phyloP scores from a whole-genome alignment of 805 yeast genomes.

The Candida adriatica region DNA sequence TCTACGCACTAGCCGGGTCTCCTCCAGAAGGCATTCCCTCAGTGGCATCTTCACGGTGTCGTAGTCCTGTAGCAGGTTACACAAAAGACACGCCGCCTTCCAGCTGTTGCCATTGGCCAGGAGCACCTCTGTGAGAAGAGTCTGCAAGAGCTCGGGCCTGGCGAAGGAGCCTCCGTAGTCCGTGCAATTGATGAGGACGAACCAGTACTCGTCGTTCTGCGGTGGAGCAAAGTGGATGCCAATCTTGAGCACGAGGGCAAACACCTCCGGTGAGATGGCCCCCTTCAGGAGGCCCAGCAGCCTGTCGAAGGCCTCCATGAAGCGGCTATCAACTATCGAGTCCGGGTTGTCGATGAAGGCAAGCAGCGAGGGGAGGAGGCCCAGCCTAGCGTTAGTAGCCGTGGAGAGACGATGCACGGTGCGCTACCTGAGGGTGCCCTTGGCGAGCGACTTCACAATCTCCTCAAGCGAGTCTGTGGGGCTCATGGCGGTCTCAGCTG shows the following conservation, averaged over 20 bases:
- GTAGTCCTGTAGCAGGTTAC: constrained; percentile 21
- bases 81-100: constrained; percentile 23
- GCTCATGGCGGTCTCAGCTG: no score
- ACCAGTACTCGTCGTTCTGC: constrained; percentile 20
- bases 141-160: constrained; percentile 7
- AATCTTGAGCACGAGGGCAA: constrained; percentile 19
- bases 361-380: no score
- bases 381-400: no score
- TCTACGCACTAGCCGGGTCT: background rate
- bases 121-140: constrained; percentile 9
- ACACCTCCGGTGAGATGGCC: constrained; percentile 10
- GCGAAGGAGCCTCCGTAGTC: constrained; percentile 19
- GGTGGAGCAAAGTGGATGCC: constrained; percentile 15
- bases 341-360: constrained; percentile 8
- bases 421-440: no score
- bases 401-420: no score
- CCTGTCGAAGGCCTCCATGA: constrained; percentile 9
- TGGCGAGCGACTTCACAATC: no score
- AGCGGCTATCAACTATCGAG: constrained; percentile 6
- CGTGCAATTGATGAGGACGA: constrained; percentile 13
- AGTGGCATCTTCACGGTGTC: constrained; percentile 1
- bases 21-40: background rate
- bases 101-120: constrained; percentile 15
- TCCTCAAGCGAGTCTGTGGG: no score
- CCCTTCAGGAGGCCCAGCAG: constrained; percentile 9